These are phyloP conservation scores for Termitomyces sp. DNA, from an alignment of 768 basidiomycete genomes.

Conservation along the genomic window DNA sequence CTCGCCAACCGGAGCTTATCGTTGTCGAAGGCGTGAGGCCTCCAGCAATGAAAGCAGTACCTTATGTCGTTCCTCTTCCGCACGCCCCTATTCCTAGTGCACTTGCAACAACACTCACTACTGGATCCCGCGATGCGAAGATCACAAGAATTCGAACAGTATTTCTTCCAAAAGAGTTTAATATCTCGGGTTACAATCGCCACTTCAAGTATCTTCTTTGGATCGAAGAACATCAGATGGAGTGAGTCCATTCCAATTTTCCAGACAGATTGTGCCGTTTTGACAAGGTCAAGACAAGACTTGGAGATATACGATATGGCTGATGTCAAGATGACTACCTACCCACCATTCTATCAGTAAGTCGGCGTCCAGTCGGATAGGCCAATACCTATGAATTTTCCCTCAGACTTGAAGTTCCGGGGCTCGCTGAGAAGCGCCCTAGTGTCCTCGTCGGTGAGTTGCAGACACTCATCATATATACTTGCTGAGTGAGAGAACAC, in stretches of 20 bases:
- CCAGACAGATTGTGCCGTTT: background rate
- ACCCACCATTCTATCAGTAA: slow-evolving; percentile 31
- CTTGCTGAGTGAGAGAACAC: background rate
- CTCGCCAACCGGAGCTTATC: slow-evolving; percentile 24
- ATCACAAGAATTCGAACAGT: slow-evolving; percentile 23
- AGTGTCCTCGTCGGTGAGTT: slow-evolving; percentile 48
- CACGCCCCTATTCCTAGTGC: slow-evolving; percentile 30
- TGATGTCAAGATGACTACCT: slow-evolving; percentile 24
- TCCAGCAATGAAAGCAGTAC: slow-evolving; percentile 33
- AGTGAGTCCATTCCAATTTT: slow-evolving; percentile 14
- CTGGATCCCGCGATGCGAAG: slow-evolving; percentile 22
- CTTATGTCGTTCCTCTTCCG: slow-evolving; percentile 36
- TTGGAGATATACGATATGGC: slow-evolving; percentile 32
- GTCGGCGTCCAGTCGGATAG: slow-evolving; percentile 8
- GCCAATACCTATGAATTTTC: background rate
- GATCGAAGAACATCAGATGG: slow-evolving; percentile 26
- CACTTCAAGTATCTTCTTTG: slow-evolving; percentile 50
- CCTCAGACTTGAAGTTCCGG: slow-evolving; percentile 38
- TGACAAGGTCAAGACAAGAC: slow-evolving; percentile 24
- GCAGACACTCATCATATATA: background rate
- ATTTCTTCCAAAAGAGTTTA: slow-evolving; percentile 35
- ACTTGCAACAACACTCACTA: slow-evolving; percentile 25
- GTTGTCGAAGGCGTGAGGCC: slow-evolving; percentile 39
- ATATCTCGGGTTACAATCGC: slow-evolving; percentile 33
- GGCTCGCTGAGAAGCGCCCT: slow-evolving; percentile 52